phyloP scores from a whole-genome alignment of 2,329 filamentous ascomycete species.

The Beauveria scarabaeidicola region DNA sequence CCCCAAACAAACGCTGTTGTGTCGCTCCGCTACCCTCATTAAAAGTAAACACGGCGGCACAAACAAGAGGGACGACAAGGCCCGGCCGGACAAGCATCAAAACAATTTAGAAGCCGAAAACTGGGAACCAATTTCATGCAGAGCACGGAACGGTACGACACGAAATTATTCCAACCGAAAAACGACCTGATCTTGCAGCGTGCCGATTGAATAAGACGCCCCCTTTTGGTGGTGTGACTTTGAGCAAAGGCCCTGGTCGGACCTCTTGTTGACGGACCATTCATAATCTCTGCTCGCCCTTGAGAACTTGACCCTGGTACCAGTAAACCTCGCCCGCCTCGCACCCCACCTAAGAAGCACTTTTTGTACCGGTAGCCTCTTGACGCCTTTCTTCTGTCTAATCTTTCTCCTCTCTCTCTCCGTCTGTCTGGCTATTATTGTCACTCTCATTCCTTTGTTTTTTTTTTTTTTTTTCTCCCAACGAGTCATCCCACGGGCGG shows the following conservation, averaged over 20 bases:
- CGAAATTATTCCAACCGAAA: background rate
- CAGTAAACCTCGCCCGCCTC: conserved; percentile 4
- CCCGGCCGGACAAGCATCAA: background rate
- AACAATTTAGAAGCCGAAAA: background rate
- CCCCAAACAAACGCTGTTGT: background rate
- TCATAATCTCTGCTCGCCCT: conserved; percentile 3
- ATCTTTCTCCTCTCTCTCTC: background rate
- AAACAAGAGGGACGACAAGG: background rate
- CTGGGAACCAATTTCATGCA: no score
- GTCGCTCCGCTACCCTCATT: background rate
- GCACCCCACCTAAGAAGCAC: conserved; percentile 2
- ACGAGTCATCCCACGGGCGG: conserved; percentile 2
- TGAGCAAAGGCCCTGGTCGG: background rate
- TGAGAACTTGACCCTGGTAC: background rate
- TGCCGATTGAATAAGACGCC: background rate
- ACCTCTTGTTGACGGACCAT: background rate
- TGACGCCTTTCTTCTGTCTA: background rate
- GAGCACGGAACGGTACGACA: background rate
- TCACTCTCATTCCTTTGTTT: background rate
- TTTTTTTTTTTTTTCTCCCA: background rate
- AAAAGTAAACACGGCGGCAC: conserved; percentile 7
- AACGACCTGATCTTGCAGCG: background rate
- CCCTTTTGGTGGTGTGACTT: background rate
- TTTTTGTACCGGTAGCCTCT: conserved; percentile 2
- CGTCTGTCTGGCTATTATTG: background rate